A percentile compares a stretch with the other conserved stretches of the same genome.
phyloP scores from a whole-genome alignment of 2,329 filamentous ascomycete species.

The Penicillium digitatum region DNA sequence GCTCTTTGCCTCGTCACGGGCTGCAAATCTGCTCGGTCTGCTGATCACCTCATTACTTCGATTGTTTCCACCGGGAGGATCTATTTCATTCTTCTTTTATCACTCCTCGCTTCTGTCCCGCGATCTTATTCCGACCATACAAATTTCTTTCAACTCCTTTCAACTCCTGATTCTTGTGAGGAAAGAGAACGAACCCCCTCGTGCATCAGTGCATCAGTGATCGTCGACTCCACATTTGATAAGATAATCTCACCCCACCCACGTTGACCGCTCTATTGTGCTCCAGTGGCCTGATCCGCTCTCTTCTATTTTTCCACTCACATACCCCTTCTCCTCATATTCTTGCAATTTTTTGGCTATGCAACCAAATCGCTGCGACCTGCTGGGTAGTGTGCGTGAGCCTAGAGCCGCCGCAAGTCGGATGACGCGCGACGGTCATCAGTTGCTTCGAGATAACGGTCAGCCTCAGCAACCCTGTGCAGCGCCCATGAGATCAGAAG shows the following conservation, averaged over 20 bases:
- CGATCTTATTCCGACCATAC: too few relatives aligned
- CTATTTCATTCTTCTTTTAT: background rate
- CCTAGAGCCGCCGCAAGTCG: constrained; percentile 28
- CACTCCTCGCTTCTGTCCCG: background rate
- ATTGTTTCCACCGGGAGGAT: background rate
- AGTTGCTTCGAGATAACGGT: constrained; percentile 31
- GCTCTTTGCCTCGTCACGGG: constrained; percentile 16
- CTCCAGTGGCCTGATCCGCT: constrained; percentile 20
- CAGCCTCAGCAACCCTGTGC: constrained; percentile 37
- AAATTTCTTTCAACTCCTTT: background rate
- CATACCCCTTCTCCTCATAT: background rate
- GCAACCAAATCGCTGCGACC: constrained; percentile 42
- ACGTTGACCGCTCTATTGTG: constrained; percentile 25
- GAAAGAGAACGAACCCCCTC: constrained; percentile 6
- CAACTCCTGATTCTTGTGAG: background rate
- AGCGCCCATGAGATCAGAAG: constrained; percentile 42
- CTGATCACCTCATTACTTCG: constrained; percentile 26
- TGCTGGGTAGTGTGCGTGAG: constrained; percentile 36
- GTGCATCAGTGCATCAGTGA: constrained; percentile 25
- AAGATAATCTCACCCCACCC: constrained; percentile 23
- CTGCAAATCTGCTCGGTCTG: constrained; percentile 25
- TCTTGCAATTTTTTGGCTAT: constrained; percentile 22
- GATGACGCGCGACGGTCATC: constrained; percentile 34
- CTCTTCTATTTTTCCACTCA: constrained; percentile 5
- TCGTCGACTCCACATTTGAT: constrained; percentile 22